Evolutionary conservation across 2,329 filamentous ascomycete species (phyloP).

Genomic region (Ophiostoma angusticollis): DNA sequence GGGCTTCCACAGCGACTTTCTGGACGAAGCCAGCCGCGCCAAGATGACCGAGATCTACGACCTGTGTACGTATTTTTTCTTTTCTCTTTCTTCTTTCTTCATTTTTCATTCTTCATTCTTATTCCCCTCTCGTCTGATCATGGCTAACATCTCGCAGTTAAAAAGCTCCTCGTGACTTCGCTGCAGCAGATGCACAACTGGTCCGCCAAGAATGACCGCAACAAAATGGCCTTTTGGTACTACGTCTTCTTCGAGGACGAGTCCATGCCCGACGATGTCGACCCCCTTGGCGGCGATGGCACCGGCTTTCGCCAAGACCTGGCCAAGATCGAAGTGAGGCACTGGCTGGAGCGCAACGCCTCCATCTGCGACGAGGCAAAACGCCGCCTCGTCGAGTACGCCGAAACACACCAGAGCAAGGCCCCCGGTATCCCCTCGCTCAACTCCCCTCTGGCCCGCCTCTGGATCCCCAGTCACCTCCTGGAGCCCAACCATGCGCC

Average conservation of each 20-base stretch:
- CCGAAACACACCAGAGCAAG: constrained; percentile 33
- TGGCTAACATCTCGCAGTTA: constrained; percentile 30
- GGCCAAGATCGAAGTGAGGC: constrained; percentile 46
- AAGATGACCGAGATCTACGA: constrained; percentile 53
- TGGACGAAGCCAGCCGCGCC: constrained; percentile 42
- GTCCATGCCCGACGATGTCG: constrained; percentile 34
- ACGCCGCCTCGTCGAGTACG: constrained; percentile 42
- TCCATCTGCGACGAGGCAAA: constrained; percentile 44
- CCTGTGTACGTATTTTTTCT: constrained; percentile 36
- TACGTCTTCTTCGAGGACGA: constrained; percentile 51
- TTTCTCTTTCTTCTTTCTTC: not conserved
- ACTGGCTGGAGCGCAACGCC: constrained; percentile 51
- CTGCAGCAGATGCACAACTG: constrained; percentile 57
- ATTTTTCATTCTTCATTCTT: not conserved
- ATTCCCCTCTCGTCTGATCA: not conserved
- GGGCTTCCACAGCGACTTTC: constrained; percentile 50
- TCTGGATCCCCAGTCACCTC: constrained; percentile 39
- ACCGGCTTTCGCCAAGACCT: constrained; percentile 41
- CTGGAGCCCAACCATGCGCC: constrained; percentile 36
- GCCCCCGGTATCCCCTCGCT: constrained; percentile 37
- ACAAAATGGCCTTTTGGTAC: constrained; percentile 59
- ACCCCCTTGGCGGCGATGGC: constrained; percentile 36
- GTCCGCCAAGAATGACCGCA: constrained; percentile 55
- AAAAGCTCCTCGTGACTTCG: constrained; percentile 52
- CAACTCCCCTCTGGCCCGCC: constrained; percentile 40